Conservation (phyloP, 345 rosid genomes). For the Carallia brachiata region DNA sequence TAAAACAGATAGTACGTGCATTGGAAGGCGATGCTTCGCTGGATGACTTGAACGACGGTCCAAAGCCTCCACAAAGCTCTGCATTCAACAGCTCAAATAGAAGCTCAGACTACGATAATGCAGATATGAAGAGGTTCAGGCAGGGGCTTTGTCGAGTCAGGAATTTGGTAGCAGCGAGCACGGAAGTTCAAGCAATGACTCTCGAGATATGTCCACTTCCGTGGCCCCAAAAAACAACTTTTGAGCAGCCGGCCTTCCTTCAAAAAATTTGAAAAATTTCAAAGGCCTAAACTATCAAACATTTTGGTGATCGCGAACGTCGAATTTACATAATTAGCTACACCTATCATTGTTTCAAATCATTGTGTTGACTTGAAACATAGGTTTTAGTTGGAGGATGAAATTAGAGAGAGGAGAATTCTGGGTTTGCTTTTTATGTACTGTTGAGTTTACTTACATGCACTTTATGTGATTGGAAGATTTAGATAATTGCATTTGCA, state of each 20-base stretch:
- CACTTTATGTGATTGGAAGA: too few relatives aligned
- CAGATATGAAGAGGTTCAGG: slow-evolving; percentile 78
- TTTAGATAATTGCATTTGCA: too few relatives aligned
- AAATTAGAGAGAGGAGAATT: too few relatives aligned
- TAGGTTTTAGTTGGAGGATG: too few relatives aligned
- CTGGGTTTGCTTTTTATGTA: too few relatives aligned
- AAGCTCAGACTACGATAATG: slow-evolving; percentile 62
- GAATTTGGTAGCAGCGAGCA: slow-evolving; percentile 53
- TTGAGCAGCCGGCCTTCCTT: background rate
- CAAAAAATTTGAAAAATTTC: background rate
- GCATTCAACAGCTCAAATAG: background rate
- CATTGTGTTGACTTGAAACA: too few relatives aligned
- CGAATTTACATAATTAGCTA: too few relatives aligned
- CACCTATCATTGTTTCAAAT: too few relatives aligned
- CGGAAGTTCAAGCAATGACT: slow-evolving; percentile 45
- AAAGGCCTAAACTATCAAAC: too few relatives aligned
- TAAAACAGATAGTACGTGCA: slow-evolving; percentile 67
- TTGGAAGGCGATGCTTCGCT: slow-evolving; percentile 82
- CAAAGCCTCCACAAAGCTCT: slow-evolving; percentile 46
- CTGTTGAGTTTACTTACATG: too few relatives aligned
- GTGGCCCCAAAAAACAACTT: background rate
- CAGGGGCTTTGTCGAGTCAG: slow-evolving; percentile 61
- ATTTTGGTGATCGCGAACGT: too few relatives aligned
- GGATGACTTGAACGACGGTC: slow-evolving; percentile 73
- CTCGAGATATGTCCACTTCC: slow-evolving; percentile 33